Evolutionary conservation across 2,329 filamentous ascomycete species (phyloP).

Genomic region (Hymenoscyphus linearis): DNA sequence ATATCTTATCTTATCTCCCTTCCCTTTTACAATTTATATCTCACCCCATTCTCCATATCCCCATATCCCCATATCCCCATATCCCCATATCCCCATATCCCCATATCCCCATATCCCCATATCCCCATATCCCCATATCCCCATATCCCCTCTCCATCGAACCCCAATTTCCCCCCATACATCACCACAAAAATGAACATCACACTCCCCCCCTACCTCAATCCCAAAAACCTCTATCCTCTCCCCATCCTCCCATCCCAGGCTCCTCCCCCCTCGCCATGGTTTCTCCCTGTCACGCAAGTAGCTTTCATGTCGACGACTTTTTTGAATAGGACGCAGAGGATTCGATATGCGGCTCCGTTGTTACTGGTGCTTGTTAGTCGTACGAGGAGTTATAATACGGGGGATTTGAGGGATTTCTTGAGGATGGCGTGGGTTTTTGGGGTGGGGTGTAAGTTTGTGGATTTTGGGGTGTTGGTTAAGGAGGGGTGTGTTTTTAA

Average conservation of each 20-base stretch:
- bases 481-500: background rate
- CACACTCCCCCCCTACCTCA: background rate
- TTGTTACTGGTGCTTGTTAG: background rate
- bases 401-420: conserved; percentile 6
- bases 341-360: background rate
- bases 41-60: too few species aligned
- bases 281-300: background rate
- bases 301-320: background rate
- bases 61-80: too few species aligned
- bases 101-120: too few species aligned
- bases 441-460: conserved; percentile 5
- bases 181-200: too few species aligned
- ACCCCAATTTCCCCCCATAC: too few species aligned
- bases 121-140: too few species aligned
- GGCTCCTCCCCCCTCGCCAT: background rate
- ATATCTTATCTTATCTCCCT: too few species aligned
- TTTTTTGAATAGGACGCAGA: background rate
- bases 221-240: background rate
- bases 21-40: too few species aligned
- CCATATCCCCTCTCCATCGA: too few species aligned
- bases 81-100: too few species aligned
- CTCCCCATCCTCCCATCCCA: background rate
- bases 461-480: conserved; percentile 7
- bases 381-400: background rate
- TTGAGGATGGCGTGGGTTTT: conserved; percentile 2